Evolutionary conservation across 2,329 filamentous ascomycete genomes (phyloP), one percentile per base, ranked within the genome.

Genomic region (Malbranchea cinnamomea): DNA sequence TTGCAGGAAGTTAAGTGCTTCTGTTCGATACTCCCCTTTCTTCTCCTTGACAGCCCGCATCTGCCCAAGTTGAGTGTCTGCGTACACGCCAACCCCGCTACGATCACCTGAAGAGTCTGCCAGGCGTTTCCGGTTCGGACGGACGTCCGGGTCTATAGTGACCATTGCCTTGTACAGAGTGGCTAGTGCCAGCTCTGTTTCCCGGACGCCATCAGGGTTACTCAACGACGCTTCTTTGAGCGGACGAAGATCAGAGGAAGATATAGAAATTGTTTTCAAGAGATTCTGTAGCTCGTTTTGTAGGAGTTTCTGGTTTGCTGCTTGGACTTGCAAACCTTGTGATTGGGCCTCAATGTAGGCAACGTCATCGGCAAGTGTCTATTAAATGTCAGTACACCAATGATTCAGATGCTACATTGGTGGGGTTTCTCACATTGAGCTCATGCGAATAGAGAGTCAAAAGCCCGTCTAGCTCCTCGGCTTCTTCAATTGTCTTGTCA

Each of bases 281-380:
- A 95, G 63, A 19, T 77, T 79, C 50, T 91, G 75, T 2, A 98
- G 67, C 53, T 98, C 89, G 38, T 77, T 81, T 52, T 87, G 83
- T 26, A 98, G 67, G 16, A 93, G 68, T 52, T 93, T 93, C 52
- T 98, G 89, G 45, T 98, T 98, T 23, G 89, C 83, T 12, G 87
- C 87, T 55, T 95, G 89, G 5, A 98, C 87, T 47, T 98, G 89
- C 26, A 98, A 62, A 62, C 89, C 89, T 57, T 98, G 87, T 5
- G 83, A 85, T 54, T 98, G 89, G 2, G 89, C 84, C 59, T 98
- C 89, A 40, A 98, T 95, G 50, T 91, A 95, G 3, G 84, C 77
- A 43, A 98, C 91, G 45, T 98, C 89, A 28, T 95, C 87, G 33
- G 85, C 84, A 17, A 98, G 66, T 28, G 85, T 95, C 78, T 91